Percentiles rank a stretch among this genome's conserved stretches.
Evolutionary conservation across 352 stramenopile genomes (phyloP).

Genomic region (Pythium guiyangense): DNA sequence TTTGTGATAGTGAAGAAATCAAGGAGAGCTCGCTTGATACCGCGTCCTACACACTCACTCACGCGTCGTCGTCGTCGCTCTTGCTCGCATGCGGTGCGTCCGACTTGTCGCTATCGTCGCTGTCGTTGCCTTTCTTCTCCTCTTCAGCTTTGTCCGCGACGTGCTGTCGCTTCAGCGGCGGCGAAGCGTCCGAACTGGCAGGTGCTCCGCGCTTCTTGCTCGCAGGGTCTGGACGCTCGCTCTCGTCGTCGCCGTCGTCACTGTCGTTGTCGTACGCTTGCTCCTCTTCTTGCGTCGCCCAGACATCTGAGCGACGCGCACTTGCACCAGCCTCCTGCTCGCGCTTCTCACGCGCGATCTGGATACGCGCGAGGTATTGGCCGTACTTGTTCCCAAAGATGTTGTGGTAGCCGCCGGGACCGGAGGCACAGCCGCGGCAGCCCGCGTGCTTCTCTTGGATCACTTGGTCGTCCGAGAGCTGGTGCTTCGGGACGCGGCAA

Average conservation of each 20-base stretch:
- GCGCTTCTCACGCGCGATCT: slow-evolving; percentile 89
- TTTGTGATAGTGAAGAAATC: too few species aligned
- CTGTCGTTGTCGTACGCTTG: slow-evolving; percentile 44
- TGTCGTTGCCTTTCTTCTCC: too few species aligned
- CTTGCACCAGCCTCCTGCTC: slow-evolving; percentile 16
- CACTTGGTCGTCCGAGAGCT: slow-evolving; percentile 88
- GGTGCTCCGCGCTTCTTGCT: slow-evolving; percentile 25
- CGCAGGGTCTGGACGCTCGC: slow-evolving; percentile 17
- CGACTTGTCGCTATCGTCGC: too few species aligned
- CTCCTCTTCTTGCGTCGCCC: slow-evolving; percentile 63
- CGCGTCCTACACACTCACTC: too few species aligned
- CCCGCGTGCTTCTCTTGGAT: slow-evolving; percentile 94
- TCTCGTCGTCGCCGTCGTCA: slow-evolving; percentile 27
- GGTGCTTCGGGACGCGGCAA: slow-evolving; percentile 94
- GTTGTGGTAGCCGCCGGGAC: slow-evolving; percentile 91
- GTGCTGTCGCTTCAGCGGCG: too few species aligned
- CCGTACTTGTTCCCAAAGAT: slow-evolving; percentile 99
- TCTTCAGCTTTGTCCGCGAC: too few species aligned
- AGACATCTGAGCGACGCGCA: slow-evolving; percentile 24
- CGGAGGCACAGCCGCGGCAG: slow-evolving; percentile 96
- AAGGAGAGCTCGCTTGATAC: too few species aligned
- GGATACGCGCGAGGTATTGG: slow-evolving; percentile 96
- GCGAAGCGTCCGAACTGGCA: background rate
- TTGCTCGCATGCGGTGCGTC: too few species aligned
- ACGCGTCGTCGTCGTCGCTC: too few species aligned